A percentile compares a stretch with the other conserved stretches of the same genome.
Conservation (phyloP, 345 rosid species). For the Hevea brasiliensis region DNA sequence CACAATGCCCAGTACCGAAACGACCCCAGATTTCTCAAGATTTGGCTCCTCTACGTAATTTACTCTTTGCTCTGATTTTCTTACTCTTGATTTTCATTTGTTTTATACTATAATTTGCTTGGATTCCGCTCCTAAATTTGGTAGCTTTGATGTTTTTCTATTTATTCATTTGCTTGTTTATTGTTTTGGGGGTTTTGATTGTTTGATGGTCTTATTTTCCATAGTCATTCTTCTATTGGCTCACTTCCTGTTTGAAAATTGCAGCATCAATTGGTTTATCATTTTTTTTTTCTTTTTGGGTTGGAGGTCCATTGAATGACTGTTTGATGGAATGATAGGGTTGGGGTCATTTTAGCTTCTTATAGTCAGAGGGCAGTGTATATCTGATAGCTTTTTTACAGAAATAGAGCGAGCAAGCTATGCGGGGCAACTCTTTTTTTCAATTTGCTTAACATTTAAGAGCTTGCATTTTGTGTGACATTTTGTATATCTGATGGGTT, state of each 20-base stretch:
- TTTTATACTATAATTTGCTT: neutral
- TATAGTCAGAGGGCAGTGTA: neutral
- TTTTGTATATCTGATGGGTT: neutral
- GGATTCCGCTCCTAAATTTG: neutral
- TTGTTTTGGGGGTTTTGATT: neutral
- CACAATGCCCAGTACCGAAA: conserved; percentile 53
- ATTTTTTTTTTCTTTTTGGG: neutral
- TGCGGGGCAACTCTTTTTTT: neutral
- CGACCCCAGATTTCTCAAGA: conserved; percentile 88
- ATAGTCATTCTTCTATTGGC: neutral
- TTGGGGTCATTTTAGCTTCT: neutral
- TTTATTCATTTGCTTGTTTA: neutral
- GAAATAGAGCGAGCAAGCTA: neutral
- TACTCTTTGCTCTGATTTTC: neutral
- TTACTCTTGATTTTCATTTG: neutral
- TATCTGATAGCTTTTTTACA: neutral
- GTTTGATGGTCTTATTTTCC: neutral
- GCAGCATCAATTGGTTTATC: too few species aligned
- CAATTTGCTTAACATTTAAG: neutral
- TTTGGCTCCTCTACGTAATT: conserved; percentile 86
- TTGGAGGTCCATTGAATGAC: neutral
- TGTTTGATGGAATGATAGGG: neutral
- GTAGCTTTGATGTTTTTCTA: neutral
- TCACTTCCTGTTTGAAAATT: too few species aligned
- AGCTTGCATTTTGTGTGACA: neutral